Conservation (phyloP, 352 stramenopile genomes). For the Phytophthora lateralis region DNA sequence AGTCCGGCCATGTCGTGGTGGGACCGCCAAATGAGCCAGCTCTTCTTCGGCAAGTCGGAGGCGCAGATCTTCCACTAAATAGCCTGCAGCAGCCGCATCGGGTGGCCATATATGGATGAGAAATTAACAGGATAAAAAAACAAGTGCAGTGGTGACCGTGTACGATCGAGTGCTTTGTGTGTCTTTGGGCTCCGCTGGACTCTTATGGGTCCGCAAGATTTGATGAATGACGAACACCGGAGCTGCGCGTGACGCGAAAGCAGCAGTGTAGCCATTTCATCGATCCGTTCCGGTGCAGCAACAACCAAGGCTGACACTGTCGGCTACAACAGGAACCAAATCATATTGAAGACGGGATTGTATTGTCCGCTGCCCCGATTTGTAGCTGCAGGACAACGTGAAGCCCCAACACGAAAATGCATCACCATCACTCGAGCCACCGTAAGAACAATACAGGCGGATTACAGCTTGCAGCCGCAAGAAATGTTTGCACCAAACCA, state of each 20-base stretch:
- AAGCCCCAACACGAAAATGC: too few species aligned
- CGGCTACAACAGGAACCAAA: too few species aligned
- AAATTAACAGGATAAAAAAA: constrained; percentile 19
- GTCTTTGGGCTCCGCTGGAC: constrained; percentile 9
- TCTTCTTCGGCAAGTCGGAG: constrained; percentile 85
- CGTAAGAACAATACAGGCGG: too few species aligned
- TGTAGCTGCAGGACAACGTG: too few species aligned
- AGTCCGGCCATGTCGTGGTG: constrained; percentile 57
- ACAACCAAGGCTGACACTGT: background rate
- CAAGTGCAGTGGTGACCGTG: constrained; percentile 20
- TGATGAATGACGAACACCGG: constrained; percentile 9
- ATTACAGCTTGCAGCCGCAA: background rate
- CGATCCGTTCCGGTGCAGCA: background rate
- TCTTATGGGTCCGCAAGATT: background rate
- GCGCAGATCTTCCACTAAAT: constrained; percentile 74
- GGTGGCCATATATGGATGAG: constrained; percentile 20
- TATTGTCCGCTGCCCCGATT: too few species aligned
- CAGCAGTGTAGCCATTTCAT: constrained; percentile 4
- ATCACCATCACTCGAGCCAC: too few species aligned
- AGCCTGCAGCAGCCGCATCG: background rate
- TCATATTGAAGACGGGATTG: too few species aligned
- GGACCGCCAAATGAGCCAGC: constrained; percentile 59
- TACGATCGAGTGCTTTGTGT: constrained; percentile 8
- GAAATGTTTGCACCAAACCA: background rate
- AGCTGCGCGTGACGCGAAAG: background rate